Conservation (phyloP, 208 protist species). For the Crithidia expoeki region DNA sequence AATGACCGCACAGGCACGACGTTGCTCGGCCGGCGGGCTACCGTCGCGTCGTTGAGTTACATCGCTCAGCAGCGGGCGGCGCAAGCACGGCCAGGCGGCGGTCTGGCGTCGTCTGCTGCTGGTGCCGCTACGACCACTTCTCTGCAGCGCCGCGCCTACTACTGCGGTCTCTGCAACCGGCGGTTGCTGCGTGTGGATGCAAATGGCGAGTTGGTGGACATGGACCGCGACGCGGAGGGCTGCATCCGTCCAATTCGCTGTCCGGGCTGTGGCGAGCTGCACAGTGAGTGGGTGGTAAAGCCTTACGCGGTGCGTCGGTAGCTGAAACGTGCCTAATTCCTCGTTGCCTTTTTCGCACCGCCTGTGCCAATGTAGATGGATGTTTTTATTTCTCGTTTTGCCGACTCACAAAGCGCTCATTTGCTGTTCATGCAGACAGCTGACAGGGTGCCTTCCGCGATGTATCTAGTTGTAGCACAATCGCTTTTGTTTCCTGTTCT, state of each 20-base stretch:
- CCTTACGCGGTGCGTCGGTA: slow-evolving; percentile 38
- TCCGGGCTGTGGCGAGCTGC: slow-evolving; percentile 73
- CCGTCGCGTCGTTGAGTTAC: neutral
- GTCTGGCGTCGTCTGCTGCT: too few relatives aligned
- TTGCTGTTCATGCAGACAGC: too few relatives aligned
- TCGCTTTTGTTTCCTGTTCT: too few relatives aligned
- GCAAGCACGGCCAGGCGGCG: neutral
- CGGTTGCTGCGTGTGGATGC: slow-evolving; percentile 75
- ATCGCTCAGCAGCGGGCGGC: slow-evolving; percentile 4
- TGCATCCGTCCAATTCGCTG: slow-evolving; percentile 72
- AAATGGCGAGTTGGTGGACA: slow-evolving; percentile 79
- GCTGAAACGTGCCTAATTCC: too few relatives aligned
- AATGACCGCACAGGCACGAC: too few relatives aligned
- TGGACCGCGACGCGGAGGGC: slow-evolving; percentile 71
- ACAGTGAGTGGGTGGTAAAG: slow-evolving; percentile 74
- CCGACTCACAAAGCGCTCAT: too few relatives aligned
- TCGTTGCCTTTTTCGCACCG: neutral
- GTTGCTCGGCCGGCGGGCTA: slow-evolving; percentile 2
- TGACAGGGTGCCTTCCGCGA: too few relatives aligned
- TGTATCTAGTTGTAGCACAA: too few relatives aligned
- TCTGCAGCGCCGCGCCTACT: slow-evolving; percentile 57
- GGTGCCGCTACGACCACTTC: too few relatives aligned
- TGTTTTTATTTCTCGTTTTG: too few relatives aligned
- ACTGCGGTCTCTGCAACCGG: slow-evolving; percentile 72
- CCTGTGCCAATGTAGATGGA: too few relatives aligned